Evolutionary conservation across 2,329 filamentous ascomycete genomes (phyloP).

Genomic region (Pseudogymnoascus sp.): DNA sequence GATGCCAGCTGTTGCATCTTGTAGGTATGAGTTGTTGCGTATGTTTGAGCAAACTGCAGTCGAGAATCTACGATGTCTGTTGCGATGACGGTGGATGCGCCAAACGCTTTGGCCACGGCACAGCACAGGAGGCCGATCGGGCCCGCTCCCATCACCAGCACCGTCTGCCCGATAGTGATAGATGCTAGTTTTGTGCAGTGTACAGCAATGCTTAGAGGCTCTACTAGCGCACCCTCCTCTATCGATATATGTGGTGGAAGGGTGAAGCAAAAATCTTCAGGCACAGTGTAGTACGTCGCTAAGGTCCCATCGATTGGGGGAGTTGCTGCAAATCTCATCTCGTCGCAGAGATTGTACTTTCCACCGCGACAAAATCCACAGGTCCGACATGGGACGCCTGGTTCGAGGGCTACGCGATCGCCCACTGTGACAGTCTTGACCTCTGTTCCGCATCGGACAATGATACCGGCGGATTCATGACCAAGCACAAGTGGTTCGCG

Average conservation of each 20-base stretch:
- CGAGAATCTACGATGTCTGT: slow-evolving; percentile 38
- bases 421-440: slow-evolving; percentile 37
- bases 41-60: slow-evolving; percentile 34
- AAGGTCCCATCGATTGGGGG: slow-evolving; percentile 33
- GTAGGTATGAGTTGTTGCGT: slow-evolving; percentile 38
- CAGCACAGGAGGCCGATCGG: slow-evolving; percentile 41
- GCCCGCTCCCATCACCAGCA: slow-evolving; percentile 42
- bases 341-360: slow-evolving; percentile 33
- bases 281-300: slow-evolving; percentile 29
- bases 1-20: slow-evolving; percentile 28
- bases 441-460: slow-evolving; percentile 33
- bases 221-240: slow-evolving; percentile 32
- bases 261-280: slow-evolving; percentile 33
- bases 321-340: slow-evolving; percentile 34
- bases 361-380: slow-evolving; percentile 32
- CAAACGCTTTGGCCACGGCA: slow-evolving; percentile 38
- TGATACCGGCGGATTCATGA: slow-evolving; percentile 36
- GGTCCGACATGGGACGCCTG: slow-evolving; percentile 36
- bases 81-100: slow-evolving; percentile 37
- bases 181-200: slow-evolving; percentile 31
- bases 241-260: slow-evolving; percentile 25
- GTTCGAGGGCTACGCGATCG: slow-evolving; percentile 41
- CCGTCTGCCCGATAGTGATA: slow-evolving; percentile 27
- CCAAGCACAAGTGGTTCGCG: slow-evolving; percentile 38
- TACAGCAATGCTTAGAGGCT: slow-evolving; percentile 40